These are phyloP conservation scores for Hortaea sp. DNA, from an alignment of 2,329 filamentous ascomycete species.

Conservation along the genomic window DNA sequence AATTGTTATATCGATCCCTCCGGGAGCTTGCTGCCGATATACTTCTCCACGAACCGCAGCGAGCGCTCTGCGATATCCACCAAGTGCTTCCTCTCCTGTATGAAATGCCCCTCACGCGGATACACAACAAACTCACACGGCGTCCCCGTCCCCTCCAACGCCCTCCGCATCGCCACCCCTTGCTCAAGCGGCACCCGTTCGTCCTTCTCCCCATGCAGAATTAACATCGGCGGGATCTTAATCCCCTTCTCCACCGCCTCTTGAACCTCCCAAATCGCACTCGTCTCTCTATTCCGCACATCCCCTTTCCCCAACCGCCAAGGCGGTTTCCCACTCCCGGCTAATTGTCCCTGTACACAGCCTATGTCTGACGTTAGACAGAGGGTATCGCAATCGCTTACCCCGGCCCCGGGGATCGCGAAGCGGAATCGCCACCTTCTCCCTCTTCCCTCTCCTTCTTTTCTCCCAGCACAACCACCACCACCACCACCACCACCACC, in stretches of 20 bases:
- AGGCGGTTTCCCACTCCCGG: conserved; percentile 14
- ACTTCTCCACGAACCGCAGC: conserved; percentile 11
- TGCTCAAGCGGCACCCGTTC: conserved; percentile 26
- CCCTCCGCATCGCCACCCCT: conserved; percentile 25
- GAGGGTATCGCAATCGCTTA: conserved; percentile 29
- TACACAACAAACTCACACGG: conserved; percentile 27
- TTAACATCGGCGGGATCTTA: conserved; percentile 23
- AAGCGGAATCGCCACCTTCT: conserved; percentile 27
- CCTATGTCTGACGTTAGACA: conserved; percentile 24
- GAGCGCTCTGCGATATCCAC: conserved; percentile 19
- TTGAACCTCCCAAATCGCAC: conserved; percentile 22
- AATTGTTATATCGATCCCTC: background rate
- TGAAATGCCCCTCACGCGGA: conserved; percentile 24
- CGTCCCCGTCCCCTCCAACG: conserved; percentile 17
- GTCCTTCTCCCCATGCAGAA: conserved; percentile 28
- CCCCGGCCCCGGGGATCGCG: conserved; percentile 28
- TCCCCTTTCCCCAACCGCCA: conserved; percentile 18
- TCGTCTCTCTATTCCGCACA: conserved; percentile 12
- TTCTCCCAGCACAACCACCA: conserved; percentile 3
- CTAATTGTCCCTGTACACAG: conserved; percentile 17
- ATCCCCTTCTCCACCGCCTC: conserved; percentile 12
- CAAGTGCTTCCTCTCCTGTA: conserved; percentile 22
- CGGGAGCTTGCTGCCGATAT: conserved; percentile 5
- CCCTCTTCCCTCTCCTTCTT: conserved; percentile 14
- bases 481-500: too few species aligned